phyloP scores from a whole-genome alignment of 129 eudicot species.

The Tagetes erecta region DNA sequence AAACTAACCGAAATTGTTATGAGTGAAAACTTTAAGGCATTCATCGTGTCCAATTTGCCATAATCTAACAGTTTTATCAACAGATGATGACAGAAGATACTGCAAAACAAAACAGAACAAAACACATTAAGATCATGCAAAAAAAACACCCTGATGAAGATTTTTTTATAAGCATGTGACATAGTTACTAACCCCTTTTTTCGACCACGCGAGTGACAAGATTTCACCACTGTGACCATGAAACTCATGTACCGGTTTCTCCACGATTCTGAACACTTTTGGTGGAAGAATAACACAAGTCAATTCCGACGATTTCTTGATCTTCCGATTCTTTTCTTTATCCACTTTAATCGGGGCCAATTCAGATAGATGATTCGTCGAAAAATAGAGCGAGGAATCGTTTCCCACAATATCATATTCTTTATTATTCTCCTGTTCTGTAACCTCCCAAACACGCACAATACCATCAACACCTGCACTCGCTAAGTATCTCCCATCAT shows the following conservation, averaged over 20 bases:
- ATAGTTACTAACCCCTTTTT: conserved; percentile 71
- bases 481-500: conserved; percentile 75
- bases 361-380: conserved; percentile 55
- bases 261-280: conserved; percentile 57
- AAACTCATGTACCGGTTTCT: conserved; percentile 73
- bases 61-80: conserved; percentile 72
- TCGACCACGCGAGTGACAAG: conserved; percentile 84
- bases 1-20: conserved; percentile 64
- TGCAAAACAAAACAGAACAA: conserved; percentile 25
- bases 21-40: conserved; percentile 63
- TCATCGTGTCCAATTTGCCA: conserved; percentile 63
- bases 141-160: neutral
- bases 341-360: conserved; percentile 52
- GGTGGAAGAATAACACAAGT: conserved; percentile 78
- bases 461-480: conserved; percentile 81
- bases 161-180: neutral
- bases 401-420: conserved; percentile 41
- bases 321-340: conserved; percentile 39
- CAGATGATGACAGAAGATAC: conserved; percentile 78
- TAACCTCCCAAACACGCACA: conserved; percentile 76
- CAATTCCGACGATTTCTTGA: conserved; percentile 54
- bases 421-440: conserved; percentile 46
- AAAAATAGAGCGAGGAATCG: conserved; percentile 59
- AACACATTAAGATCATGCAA: neutral
- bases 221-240: conserved; percentile 68